phyloP scores from a whole-genome alignment of 352 stramenopile genomes.

The Pythium plurisporium region DNA sequence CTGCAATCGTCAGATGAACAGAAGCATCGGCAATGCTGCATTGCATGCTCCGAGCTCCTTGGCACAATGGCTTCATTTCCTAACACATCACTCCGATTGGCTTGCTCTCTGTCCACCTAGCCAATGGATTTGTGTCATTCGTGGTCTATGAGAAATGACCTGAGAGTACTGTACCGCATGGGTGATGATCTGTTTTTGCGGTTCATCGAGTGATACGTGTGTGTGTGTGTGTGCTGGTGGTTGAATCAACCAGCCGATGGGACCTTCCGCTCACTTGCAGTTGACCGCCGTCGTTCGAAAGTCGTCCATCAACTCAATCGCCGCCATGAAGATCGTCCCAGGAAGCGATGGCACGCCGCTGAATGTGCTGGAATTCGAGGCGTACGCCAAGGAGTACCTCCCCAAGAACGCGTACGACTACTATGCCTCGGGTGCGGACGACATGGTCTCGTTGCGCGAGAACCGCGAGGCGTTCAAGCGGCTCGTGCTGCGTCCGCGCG shows the following conservation, averaged over 20 bases:
- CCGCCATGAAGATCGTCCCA: slow-evolving; percentile 53
- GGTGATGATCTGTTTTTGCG: too few relatives aligned
- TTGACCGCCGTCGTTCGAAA: background rate
- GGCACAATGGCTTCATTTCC: background rate
- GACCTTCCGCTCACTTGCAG: background rate
- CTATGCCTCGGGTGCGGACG: slow-evolving; percentile 91
- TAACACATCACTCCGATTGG: background rate
- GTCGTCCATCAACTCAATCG: background rate
- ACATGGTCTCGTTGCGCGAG: slow-evolving; percentile 82
- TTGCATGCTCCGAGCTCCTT: background rate
- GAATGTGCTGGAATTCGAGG: slow-evolving; percentile 90
- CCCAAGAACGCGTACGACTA: slow-evolving; percentile 92
- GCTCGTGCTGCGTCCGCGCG: slow-evolving; percentile 92
- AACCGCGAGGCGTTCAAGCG: slow-evolving; percentile 90
- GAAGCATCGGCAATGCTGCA: too few relatives aligned
- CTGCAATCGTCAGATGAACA: too few relatives aligned
- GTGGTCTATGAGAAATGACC: too few relatives aligned
- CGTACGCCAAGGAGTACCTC: slow-evolving; percentile 84
- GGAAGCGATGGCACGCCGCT: slow-evolving; percentile 72
- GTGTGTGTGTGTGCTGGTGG: background rate
- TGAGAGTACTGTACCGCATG: background rate
- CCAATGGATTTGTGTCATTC: too few relatives aligned
- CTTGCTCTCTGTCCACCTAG: background rate
- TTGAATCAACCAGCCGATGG: slow-evolving; percentile 3
- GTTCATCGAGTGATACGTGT: slow-evolving; percentile 2